Base-by-base conservation (phyloP, 1,139 yeast genomes). In the Kodamaea fungicola region DNA sequence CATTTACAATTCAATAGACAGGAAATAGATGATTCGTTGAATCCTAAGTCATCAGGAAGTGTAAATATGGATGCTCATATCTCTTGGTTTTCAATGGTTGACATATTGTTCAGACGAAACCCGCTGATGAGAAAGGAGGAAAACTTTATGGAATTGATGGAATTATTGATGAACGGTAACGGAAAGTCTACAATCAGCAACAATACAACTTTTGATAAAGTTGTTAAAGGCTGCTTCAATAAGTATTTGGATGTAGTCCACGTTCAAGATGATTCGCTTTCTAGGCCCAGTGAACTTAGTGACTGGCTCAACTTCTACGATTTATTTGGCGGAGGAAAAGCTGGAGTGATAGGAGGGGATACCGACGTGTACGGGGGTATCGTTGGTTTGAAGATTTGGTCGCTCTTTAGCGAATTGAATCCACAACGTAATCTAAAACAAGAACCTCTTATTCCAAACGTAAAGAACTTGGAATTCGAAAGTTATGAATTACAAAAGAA, bases 231-330 rank as follows among this genome's bases (percentile, higher is more conserved):
- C 2, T 83, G 92, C 50, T 90, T 88, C 59, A 74, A 82, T 34
- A 61, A 73, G 32, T 88, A 82, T 53, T 57, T 71, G 42, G 76
- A 71, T 47, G 58, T 55, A 7, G 74, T 67, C 0, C 59, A 78
- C 41, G 76, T 74, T 46, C 80, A 83, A 34, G 96, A 87, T 51
- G 82, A 77, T 44, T 68, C 80, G 31, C 61, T 88, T 26, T 48
- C 51, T 2, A 83, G 83, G 45, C 88, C 95, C 0, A 61, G 77
- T 9, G 65, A 61, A 30, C 61, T 88, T 9, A 77, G 87, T 32
- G 95, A 88, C 44, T 90, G 96, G 96, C 55, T 86, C 22, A 73
- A 64, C 45, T 84, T 83, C 54, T 76, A 79, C 46, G 97, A 89
- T 51, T 32, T 36, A 30, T 32, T 74, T 39, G 4, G 29, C 12